phyloP scores from a whole-genome alignment of 176 grass and related monocot species.

The Pharus latifolius region DNA sequence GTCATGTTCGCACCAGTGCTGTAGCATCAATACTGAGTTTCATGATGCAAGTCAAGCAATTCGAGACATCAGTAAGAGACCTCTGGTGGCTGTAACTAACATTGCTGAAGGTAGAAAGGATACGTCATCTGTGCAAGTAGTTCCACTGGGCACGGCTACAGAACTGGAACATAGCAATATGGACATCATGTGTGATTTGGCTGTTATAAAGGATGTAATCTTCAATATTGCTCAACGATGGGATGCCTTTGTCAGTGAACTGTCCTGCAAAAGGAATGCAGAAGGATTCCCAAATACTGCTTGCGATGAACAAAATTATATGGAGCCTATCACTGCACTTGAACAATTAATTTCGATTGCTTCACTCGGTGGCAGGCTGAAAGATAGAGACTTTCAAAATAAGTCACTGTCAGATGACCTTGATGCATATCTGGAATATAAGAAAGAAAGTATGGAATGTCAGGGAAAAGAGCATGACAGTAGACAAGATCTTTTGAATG shows the following conservation, averaged over 20 bases:
- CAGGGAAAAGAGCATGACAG: background rate
- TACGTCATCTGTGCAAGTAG: background rate
- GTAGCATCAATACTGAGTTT: background rate
- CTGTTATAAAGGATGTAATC: background rate
- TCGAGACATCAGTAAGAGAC: background rate
- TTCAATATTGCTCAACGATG: constrained; percentile 2
- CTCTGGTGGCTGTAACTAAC: background rate
- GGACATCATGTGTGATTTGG: background rate
- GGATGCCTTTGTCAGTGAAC: background rate
- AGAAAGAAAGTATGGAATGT: background rate
- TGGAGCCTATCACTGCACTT: background rate
- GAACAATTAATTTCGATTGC: background rate
- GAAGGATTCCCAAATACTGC: background rate
- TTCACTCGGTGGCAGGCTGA: background rate
- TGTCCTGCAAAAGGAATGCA: background rate
- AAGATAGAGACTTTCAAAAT: background rate
- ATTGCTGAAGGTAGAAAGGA: background rate
- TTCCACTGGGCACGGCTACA: background rate
- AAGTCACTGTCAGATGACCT: background rate
- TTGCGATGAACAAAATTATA: background rate
- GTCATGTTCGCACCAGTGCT: background rate
- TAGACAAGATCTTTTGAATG: constrained; percentile 10
- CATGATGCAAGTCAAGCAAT: constrained; percentile 4
- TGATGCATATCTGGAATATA: background rate
- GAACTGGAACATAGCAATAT: background rate